Base-by-base conservation (phyloP, 257 asterid species). In the Plantago elongata region DNA sequence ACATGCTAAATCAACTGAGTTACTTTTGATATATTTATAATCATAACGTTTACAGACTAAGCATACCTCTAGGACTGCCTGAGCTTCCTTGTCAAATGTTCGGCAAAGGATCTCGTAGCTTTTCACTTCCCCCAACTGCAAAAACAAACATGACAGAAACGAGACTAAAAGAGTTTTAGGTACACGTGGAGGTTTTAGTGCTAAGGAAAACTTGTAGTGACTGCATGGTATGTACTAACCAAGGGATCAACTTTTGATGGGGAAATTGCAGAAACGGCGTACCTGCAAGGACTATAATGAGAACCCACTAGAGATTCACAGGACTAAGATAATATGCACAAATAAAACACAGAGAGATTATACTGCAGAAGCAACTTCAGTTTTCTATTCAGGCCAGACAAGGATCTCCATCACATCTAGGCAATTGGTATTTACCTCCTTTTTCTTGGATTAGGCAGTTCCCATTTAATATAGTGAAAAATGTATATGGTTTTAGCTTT, bases 71-170 rank as follows among this genome's bases (percentile, higher is more conserved):
- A 81, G 60, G 68, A 69, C 61, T 61, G 66, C 75, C 73, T 70
- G 81, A 61, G 90, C 95, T 69, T 84, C 88, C 57, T 48, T 46
- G 68, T 78, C 77, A 72, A 84, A 83, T 66, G 88, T 71, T 80
- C 84, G 84, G 56, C 83, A 86, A 49, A 84, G 94, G 77, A 83
- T 83, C 81, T 86, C 96, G 68, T 93, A 93, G 77, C 73, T 89
- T 45, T 73, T 77, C 74, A 80, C 72, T 45, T 68, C 45, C 50
- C 87, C 93, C 67, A 82, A 62, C 96, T 83, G 85, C 77, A 74
- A 14, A 63, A 51, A 22, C 1, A 38, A 52, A 48, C 34, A 13
- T 45, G 46, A 58, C 5, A 55, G 59, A 47, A 29, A 74, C 59
- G 54, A 45, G 51, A 57, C 34, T 54, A 9, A 14, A 43, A 55